phyloP scores from a whole-genome alignment of 441 rosid species.

The Aquilaria agallochum region DNA sequence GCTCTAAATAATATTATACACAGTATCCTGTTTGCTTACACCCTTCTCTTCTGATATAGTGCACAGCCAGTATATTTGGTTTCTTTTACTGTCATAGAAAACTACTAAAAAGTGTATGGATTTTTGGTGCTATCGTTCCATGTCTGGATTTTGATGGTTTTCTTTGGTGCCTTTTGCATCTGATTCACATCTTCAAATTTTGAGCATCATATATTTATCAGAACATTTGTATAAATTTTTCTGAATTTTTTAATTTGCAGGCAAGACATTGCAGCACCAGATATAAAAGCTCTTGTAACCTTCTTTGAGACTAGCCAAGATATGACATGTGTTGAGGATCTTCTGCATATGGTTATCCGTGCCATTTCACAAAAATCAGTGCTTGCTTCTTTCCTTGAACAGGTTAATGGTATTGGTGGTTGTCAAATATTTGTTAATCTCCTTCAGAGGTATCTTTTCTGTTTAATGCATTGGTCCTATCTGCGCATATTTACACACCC shows the following conservation, averaged over 20 bases:
- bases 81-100: too few relatives aligned
- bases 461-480: constrained; percentile 2
- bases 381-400: constrained; percentile 85
- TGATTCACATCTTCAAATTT: constrained; percentile 6
- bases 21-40: too few relatives aligned
- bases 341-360: constrained; percentile 92
- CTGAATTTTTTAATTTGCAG: constrained; percentile 41
- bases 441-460: constrained; percentile 68
- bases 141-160: background rate
- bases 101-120: too few relatives aligned
- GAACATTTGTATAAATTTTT: constrained; percentile 9
- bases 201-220: constrained; percentile 7
- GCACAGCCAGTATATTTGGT: too few relatives aligned
- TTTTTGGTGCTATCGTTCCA: too few relatives aligned
- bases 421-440: constrained; percentile 91
- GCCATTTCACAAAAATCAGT: constrained; percentile 75
- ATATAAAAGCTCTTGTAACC: constrained; percentile 73
- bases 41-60: too few relatives aligned
- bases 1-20: too few relatives aligned
- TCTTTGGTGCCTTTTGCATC: constrained; percentile 1
- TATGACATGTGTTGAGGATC: constrained; percentile 93
- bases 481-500: background rate
- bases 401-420: constrained; percentile 85
- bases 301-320: constrained; percentile 95
- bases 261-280: constrained; percentile 66